Conservation (phyloP, 1,139 yeast genomes). For the Taphrina deformans region DNA sequence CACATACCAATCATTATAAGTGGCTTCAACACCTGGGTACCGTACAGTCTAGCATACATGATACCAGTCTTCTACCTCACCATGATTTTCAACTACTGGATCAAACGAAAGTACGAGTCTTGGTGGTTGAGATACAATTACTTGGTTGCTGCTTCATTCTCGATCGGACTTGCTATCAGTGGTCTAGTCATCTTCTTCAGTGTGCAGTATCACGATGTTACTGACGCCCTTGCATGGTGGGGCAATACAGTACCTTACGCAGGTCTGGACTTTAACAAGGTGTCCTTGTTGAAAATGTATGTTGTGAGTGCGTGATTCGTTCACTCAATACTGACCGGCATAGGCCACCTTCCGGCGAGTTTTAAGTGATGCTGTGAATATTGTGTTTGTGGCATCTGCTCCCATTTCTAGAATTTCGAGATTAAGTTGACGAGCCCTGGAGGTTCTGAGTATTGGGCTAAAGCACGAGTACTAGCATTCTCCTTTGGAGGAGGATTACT, state of each 20-base stretch:
- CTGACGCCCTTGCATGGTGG: slow-evolving; percentile 52
- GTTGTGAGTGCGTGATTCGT: background rate
- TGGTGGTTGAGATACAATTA: slow-evolving; percentile 55
- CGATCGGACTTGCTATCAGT: slow-evolving; percentile 53
- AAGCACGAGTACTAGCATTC: background rate
- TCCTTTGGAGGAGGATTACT: background rate
- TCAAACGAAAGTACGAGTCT: slow-evolving; percentile 54
- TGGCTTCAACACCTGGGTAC: slow-evolving; percentile 55
- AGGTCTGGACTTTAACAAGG: background rate
- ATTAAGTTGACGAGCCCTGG: background rate
- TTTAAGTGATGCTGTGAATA: background rate
- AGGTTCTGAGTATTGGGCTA: too few species aligned
- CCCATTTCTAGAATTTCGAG: background rate
- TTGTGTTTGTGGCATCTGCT: background rate
- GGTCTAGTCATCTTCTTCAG: slow-evolving; percentile 51
- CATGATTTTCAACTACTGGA: slow-evolving; percentile 53
- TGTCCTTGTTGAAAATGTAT: background rate
- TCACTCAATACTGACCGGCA: background rate
- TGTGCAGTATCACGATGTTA: slow-evolving; percentile 47
- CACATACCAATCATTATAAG: slow-evolving; percentile 57
- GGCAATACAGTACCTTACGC: slow-evolving; percentile 48
- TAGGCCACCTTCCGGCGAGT: slow-evolving; percentile 2
- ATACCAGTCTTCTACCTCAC: slow-evolving; percentile 49
- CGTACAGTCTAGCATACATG: slow-evolving; percentile 48
- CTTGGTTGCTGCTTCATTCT: slow-evolving; percentile 52